Percentiles rank a stretch among this genome's conserved stretches.
phyloP scores from a whole-genome alignment of 2,329 filamentous ascomycete species.

The Colletotrichum horii region DNA sequence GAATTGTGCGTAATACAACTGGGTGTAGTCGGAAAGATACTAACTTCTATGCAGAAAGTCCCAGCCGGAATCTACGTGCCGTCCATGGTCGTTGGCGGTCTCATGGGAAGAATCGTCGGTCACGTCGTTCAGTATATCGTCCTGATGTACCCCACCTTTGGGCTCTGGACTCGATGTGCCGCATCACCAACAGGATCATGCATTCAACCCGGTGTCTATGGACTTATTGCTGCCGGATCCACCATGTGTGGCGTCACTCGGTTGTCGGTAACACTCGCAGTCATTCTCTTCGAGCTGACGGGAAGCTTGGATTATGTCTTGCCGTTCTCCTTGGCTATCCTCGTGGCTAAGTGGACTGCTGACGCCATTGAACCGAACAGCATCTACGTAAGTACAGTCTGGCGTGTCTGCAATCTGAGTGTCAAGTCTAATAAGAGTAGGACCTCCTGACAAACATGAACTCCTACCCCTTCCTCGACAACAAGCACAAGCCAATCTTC shows the following conservation, averaged over 20 bases:
- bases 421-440: constrained; percentile 41
- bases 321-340: constrained; percentile 88
- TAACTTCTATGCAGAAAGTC: constrained; percentile 67
- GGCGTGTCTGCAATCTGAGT: neutral
- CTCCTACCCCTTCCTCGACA: constrained; percentile 95
- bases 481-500: constrained; percentile 91
- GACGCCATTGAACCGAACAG: constrained; percentile 93
- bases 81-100: constrained; percentile 96
- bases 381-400: constrained; percentile 72
- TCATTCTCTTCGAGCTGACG: constrained; percentile 95
- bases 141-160: constrained; percentile 72
- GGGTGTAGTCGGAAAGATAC: neutral
- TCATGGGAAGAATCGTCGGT: constrained; percentile 87
- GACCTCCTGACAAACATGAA: constrained; percentile 97
- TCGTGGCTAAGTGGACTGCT: constrained; percentile 98
- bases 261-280: constrained; percentile 88
- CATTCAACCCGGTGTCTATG: constrained; percentile 96
- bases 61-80: constrained; percentile 97
- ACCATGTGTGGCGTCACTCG: constrained; percentile 98
- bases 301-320: constrained; percentile 94
- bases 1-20: constrained; percentile 63
- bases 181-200: constrained; percentile 76
- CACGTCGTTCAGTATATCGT: constrained; percentile 85
- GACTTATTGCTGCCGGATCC: constrained; percentile 89
- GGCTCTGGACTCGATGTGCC: constrained; percentile 78